Conservation (phyloP, 129 eudicot genomes). For the Cynara cardunculus region DNA sequence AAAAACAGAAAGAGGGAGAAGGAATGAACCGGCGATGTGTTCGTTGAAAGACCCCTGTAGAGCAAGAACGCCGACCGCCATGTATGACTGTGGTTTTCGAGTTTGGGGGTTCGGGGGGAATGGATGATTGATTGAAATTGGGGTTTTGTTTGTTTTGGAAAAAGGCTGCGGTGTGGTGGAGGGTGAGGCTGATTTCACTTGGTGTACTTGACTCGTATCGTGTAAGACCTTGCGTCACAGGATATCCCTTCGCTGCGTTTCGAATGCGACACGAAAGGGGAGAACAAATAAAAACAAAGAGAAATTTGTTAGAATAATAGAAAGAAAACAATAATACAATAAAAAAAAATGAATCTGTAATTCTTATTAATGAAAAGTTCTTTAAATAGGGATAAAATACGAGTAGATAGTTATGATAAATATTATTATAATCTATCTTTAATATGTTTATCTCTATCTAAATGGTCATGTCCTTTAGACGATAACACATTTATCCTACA, state of each 20-base stretch:
- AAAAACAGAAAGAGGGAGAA: not conserved
- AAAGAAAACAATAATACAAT: no score
- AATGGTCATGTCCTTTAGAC: no score
- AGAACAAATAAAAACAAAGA: no score
- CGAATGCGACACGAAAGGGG: no score
- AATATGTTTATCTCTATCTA: no score
- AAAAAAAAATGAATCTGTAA: no score
- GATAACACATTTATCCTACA: no score
- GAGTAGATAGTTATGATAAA: no score
- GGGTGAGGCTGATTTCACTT: not conserved
- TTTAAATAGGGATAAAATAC: no score
- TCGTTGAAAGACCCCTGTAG: slow-evolving; percentile 94
- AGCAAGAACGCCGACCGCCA: slow-evolving; percentile 95
- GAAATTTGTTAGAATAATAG: no score
- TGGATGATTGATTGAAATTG: not conserved
- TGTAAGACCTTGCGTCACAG: slow-evolving; percentile 38
- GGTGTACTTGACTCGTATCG: slow-evolving; percentile 26
- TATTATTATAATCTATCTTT: no score
- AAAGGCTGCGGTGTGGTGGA: slow-evolving; percentile 8
- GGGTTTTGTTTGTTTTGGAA: not conserved
- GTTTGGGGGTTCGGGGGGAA: not conserved
- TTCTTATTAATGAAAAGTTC: no score
- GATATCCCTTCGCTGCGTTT: not conserved
- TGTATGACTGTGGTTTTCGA: slow-evolving; percentile 7
- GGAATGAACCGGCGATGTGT: slow-evolving; percentile 68